These are phyloP conservation scores for Termitomyces eurrhizus DNA, from an alignment of 768 basidiomycete genomes.

Conservation along the genomic window DNA sequence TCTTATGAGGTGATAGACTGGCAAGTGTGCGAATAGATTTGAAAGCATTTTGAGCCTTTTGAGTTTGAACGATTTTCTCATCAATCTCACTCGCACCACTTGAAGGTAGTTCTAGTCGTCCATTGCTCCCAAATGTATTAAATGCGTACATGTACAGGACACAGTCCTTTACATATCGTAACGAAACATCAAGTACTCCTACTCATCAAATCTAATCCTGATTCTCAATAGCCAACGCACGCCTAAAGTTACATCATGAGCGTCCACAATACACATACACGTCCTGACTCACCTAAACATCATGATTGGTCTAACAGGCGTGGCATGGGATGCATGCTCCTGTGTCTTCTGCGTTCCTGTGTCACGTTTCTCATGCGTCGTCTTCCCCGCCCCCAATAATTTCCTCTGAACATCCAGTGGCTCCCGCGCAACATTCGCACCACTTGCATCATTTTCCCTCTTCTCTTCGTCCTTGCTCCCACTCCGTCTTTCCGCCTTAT, in stretches of 20 bases:
- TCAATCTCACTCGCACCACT: too few relatives aligned
- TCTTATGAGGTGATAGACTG: slow-evolving; percentile 16
- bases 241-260: background rate
- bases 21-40: background rate
- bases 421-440: background rate
- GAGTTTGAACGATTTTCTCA: background rate
- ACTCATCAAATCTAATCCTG: background rate
- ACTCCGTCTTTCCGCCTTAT: background rate
- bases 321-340: background rate
- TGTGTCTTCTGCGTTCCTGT: background rate
- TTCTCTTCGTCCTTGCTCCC: background rate
- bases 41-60: background rate
- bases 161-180: background rate
- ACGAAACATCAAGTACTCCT: background rate
- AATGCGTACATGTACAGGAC: background rate
- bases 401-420: background rate
- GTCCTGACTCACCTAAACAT: background rate
- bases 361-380: background rate
- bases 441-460: background rate
- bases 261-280: background rate
- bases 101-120: background rate
- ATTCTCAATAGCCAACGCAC: background rate
- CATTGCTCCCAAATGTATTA: background rate
- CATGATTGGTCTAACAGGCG: background rate
- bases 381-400: background rate